Evolutionary conservation across 768 basidiomycete species (phyloP), one percentile per base, ranked within the genome.

Genomic region (Pilatotrama ljubarskyi): DNA sequence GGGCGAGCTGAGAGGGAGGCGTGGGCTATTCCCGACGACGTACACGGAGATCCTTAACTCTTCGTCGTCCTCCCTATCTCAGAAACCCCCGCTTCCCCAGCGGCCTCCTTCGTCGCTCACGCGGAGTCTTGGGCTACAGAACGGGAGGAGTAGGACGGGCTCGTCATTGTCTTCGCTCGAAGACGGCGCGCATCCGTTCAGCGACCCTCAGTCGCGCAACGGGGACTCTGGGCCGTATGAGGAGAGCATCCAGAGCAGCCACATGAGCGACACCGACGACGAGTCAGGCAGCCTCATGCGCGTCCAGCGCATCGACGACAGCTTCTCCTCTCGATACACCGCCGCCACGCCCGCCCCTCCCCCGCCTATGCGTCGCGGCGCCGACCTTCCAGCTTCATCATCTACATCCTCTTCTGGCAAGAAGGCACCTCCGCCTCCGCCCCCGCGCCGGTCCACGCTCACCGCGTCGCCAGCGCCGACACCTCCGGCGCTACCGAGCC

Each of bases 21-120:
- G 81, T 51, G 94, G 94, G 14, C 70, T 96, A 41, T 95, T 97
- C 79, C 94, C 94, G 0, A 81, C 84, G 1, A 81, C 85, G 6
- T 90, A 93, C 72, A 87, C 85, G 9, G 89, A 93, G 64, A 64
- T 75, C 51, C 69, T 75, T 26, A 67, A 80, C 24, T 50, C 72
- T 3, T 66, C 70, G 4, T 55, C 66, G 10, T 61, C 69, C 5
- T 61, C 72, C 20, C 51, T 66, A 5, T 61, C 68, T 0, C 53
- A 64, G 36, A 65, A 64, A 35, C 72, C 73, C 1, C 64, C 61
- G 6, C 61, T 68, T 1, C 69, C 70, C 1, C 60, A 62, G 11
- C 66, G 70, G 17, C 64, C 66, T 17, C 25, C 63, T 1, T 61
- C 72, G 20, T 35, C 66, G n/a, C 58, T 62, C 55, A 53, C 50